Percentiles rank a stretch among this genome's conserved stretches.
Conservation (phyloP, 805 yeast species). For the Starmerella potacharoeniae region DNA sequence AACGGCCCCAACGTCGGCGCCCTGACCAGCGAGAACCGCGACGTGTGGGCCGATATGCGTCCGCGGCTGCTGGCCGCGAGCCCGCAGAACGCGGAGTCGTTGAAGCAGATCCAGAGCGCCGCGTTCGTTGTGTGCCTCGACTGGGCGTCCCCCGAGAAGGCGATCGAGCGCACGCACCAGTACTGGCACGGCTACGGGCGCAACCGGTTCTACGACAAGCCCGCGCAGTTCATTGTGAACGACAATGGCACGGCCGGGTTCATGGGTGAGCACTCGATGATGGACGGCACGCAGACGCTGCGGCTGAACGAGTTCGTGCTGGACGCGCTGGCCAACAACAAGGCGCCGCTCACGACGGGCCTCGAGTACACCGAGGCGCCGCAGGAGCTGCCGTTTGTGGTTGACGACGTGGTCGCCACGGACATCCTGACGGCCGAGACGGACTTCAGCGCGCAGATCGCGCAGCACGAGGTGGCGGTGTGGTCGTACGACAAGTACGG, state of each 20-base stretch:
- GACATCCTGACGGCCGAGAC: conserved; percentile 46
- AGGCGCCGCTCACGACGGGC: conserved; percentile 30
- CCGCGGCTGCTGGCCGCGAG: conserved; percentile 42
- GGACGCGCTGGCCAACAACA: conserved; percentile 41
- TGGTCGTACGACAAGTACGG: conserved; percentile 80
- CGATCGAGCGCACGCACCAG: conserved; percentile 71
- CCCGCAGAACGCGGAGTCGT: conserved; percentile 49
- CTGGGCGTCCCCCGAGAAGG: conserved; percentile 55
- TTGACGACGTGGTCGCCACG: conserved; percentile 40
- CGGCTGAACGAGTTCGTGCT: conserved; percentile 70
- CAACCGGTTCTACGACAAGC: conserved; percentile 87
- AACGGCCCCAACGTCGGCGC: conserved; percentile 56
- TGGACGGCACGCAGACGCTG: conserved; percentile 96
- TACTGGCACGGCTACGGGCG: conserved; percentile 94
- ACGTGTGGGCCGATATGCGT: conserved; percentile 59
- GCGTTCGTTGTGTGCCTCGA: conserved; percentile 78
- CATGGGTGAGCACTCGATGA: conserved; percentile 90
- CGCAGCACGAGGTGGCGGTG: conserved; percentile 60
- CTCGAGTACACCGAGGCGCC: conserved; percentile 25
- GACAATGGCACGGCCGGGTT: conserved; percentile 84
- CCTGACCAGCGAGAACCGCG: conserved; percentile 76
- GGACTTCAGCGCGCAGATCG: conserved; percentile 47
- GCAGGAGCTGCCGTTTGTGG: conserved; percentile 39
- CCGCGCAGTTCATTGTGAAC: conserved; percentile 69
- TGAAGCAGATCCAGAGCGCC: conserved; percentile 61